phyloP scores from a whole-genome alignment of 2,329 filamentous ascomycete genomes.

The Exophiala xenobiotica region DNA sequence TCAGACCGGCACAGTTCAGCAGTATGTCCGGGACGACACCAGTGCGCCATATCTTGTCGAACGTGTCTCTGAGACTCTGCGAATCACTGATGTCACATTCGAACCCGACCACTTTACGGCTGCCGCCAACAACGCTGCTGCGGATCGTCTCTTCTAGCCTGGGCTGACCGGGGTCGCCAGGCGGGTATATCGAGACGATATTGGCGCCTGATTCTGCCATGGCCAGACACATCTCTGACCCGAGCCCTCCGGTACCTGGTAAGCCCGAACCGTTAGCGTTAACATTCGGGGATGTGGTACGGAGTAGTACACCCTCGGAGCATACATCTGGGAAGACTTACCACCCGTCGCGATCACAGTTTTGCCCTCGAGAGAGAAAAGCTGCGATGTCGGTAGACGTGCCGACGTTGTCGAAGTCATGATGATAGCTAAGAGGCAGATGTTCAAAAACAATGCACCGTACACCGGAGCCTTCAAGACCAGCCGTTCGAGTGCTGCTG shows the following conservation, averaged over 20 bases:
- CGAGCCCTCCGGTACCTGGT: slow-evolving; percentile 45
- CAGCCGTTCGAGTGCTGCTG: no score
- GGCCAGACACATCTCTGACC: slow-evolving; percentile 46
- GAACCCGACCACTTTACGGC: slow-evolving; percentile 42
- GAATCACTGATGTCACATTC: slow-evolving; percentile 45
- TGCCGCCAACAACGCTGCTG: no score
- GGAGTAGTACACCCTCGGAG: no score
- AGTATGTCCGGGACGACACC: slow-evolving; percentile 68
- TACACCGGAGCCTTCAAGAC: no score
- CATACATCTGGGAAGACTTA: no score
- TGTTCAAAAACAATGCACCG: no score
- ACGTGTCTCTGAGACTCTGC: slow-evolving; percentile 40
- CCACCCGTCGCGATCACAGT: slow-evolving; percentile 46
- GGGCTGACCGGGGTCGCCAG: slow-evolving; percentile 9
- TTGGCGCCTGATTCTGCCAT: slow-evolving; percentile 49
- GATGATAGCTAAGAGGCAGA: no score
- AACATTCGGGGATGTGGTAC: no score
- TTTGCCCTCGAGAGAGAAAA: slow-evolving; percentile 36
- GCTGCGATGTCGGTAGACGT: not conserved
- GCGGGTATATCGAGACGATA: slow-evolving; percentile 34
- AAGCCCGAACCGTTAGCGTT: no score
- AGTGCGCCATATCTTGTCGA: slow-evolving; percentile 39
- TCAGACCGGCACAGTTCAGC: slow-evolving; percentile 83
- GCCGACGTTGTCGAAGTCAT: not conserved
- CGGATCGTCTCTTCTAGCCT: slow-evolving; percentile 40